phyloP scores from a whole-genome alignment of 2,329 filamentous ascomycete species.

The Aspergillus floridensis region DNA sequence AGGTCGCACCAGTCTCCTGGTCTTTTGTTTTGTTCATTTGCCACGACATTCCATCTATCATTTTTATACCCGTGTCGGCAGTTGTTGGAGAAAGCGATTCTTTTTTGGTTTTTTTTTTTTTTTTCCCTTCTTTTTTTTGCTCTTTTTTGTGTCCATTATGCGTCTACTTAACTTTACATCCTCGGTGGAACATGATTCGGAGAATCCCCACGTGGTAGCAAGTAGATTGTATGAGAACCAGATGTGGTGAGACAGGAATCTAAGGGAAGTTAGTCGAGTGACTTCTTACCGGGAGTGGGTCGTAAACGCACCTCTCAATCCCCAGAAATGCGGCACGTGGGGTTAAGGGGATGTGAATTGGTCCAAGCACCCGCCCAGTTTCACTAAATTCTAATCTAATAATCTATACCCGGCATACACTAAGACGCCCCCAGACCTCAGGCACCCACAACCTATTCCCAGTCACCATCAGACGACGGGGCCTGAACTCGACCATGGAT shows the following conservation, averaged over 20 bases:
- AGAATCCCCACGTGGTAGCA: background rate
- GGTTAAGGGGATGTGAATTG: constrained; percentile 10
- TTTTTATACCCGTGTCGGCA: background rate
- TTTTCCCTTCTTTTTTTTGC: too few relatives aligned
- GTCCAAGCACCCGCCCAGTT: constrained; percentile 4
- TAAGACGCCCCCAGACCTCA: too few relatives aligned
- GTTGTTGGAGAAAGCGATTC: background rate
- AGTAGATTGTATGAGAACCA: background rate
- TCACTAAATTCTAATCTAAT: background rate
- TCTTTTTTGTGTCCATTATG: background rate
- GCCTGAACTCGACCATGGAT: background rate
- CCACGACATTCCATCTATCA: background rate
- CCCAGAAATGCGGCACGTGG: constrained; percentile 14
- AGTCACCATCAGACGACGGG: background rate
- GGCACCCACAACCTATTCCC: too few relatives aligned
- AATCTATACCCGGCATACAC: too few relatives aligned
- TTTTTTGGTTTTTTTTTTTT: background rate
- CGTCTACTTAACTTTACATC: too few relatives aligned
- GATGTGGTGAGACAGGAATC: background rate
- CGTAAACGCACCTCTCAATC: background rate
- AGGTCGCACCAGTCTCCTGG: background rate
- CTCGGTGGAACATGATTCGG: background rate
- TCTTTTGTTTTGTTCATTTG: background rate
- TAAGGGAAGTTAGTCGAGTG: background rate
- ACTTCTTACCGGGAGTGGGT: background rate